Evolutionary conservation across 169 alveolate species (phyloP).

Genomic region (Plasmodium vivax): DNA sequence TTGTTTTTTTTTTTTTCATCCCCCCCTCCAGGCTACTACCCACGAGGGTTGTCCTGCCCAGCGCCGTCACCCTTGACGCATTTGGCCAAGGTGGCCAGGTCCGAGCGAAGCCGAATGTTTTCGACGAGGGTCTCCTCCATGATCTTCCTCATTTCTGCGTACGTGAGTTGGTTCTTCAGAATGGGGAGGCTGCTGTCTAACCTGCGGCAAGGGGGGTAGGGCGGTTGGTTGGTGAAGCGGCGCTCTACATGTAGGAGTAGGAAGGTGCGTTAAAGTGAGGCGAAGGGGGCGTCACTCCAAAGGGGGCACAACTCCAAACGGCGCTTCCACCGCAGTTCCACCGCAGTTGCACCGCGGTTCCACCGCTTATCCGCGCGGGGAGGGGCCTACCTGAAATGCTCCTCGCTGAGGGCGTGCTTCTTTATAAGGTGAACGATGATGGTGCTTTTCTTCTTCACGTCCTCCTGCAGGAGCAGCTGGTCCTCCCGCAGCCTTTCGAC

Average conservation of each 20-base stretch:
- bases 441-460: constrained; percentile 21
- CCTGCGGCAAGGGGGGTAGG: not conserved
- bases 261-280: not conserved
- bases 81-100: constrained; percentile 18
- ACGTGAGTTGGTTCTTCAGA: constrained; percentile 10
- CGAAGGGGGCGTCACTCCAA: not conserved
- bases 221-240: not conserved
- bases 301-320: not conserved
- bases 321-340: no score
- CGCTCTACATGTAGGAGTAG: not conserved
- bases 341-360: not conserved
- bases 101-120: constrained; percentile 36
- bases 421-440: constrained; percentile 28
- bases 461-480: constrained; percentile 24
- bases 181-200: not conserved
- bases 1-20: no score
- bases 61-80: not conserved
- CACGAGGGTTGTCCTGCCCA: not conserved
- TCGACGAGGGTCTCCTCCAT: constrained; percentile 62
- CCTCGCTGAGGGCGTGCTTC: constrained; percentile 14
- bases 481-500: constrained; percentile 32
- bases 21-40: not conserved
- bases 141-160: constrained; percentile 31
- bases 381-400: constrained; percentile 19
- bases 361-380: no score